Conservation (phyloP, 139 green algal genomes). For the Gonium pectorale region DNA sequence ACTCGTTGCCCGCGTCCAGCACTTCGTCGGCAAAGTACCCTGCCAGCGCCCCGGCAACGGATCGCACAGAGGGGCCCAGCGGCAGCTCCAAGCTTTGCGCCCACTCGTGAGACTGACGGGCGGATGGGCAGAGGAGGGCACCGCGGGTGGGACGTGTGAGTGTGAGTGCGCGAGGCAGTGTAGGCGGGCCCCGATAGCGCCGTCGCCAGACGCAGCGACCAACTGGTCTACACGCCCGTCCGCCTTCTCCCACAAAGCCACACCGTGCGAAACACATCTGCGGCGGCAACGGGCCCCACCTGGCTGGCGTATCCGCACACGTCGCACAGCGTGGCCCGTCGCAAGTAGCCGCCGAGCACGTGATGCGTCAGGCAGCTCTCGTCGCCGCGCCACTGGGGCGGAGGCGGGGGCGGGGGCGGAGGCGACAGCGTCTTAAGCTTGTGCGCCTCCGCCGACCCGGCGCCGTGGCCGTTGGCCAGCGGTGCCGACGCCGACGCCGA, state of each 20-base stretch:
- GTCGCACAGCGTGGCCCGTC: conserved; percentile 60
- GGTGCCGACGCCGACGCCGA: too few relatives aligned
- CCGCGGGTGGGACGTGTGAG: neutral
- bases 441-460: too few relatives aligned
- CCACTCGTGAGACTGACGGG: conserved; percentile 29
- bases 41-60: conserved; percentile 53
- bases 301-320: conserved; percentile 42
- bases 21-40: conserved; percentile 60
- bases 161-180: too few relatives aligned
- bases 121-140: neutral
- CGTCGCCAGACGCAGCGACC: too few relatives aligned
- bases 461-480: too few relatives aligned
- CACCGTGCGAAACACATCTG: too few relatives aligned
- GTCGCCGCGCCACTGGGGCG: conserved; percentile 46
- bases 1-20: conserved; percentile 79
- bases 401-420: neutral
- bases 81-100: conserved; percentile 50
- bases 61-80: conserved; percentile 35
- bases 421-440: too few relatives aligned
- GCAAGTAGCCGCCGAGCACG: conserved; percentile 73
- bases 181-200: too few relatives aligned
- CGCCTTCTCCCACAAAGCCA: too few relatives aligned
- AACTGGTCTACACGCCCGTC: too few relatives aligned
- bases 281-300: neutral
- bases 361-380: conserved; percentile 80